Base-by-base conservation (phyloP, 495 filamentous ascomycete genomes). In the Eremomyces bilateralis region DNA sequence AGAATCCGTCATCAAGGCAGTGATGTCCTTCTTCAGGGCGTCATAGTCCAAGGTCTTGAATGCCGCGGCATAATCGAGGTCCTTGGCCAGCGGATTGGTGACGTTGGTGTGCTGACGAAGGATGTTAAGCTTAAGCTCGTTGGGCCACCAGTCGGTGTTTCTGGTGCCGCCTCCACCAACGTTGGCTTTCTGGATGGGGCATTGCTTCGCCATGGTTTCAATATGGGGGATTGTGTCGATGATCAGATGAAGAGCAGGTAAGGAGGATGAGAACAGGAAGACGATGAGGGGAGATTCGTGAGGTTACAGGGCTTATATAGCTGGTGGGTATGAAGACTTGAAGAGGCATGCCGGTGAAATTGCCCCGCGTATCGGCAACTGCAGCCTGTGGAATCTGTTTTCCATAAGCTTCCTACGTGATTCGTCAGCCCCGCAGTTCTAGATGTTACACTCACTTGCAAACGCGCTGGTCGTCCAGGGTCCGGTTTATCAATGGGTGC, bases 41-140 rank as follows among this genome's bases (percentile, higher is more conserved):
- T 63, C 58, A 49, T 77, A 78, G 57, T 80, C 74, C 17, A 80
- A 58, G 42, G 49, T 64, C 57, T 75, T 71, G 62, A 78, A 78
- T 33, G 72, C 72, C 1, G 60, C 56, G 13, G 62, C 63, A 58
- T 80, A 80, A 54, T 77, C 62, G 39, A 76, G 76, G 46, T 73
- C 67, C 35, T 60, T 55, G 47, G 38, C 50, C 40, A 64, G 39
- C 3, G 74, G 73, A 50, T 71, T 73, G 36, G 65, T 66, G n/a
- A 56, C 53, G 4, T 54, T 41, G 28, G 61, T 69, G 50, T 76
- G 69, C 52, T 80, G 74, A 45, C 73, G 74, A 29, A 80, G 68
- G 55, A 78, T 71, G 57, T 69, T 68, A 31, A 77, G 56, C 50
- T 60, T 65, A 32, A 80, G 56, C 42, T 60, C 49, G 31, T 64